phyloP scores from a whole-genome alignment of 352 stramenopile genomes.

The Globisporangium nodosum region DNA sequence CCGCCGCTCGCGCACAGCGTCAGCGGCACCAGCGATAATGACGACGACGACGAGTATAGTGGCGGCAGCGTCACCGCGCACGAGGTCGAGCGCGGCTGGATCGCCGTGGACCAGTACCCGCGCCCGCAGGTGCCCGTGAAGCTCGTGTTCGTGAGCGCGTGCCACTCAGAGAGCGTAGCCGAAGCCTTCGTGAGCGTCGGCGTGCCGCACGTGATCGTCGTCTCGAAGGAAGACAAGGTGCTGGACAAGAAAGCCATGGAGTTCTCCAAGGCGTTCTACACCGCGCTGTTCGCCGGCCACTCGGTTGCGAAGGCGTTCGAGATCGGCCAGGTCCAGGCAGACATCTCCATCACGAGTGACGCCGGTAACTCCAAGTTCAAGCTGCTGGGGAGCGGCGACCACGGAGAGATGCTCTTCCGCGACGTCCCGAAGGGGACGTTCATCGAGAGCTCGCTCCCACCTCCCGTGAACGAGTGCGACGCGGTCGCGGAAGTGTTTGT shows the following conservation, averaged over 20 bases:
- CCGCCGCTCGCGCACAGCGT: constrained; percentile 4
- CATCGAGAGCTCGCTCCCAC: constrained; percentile 50
- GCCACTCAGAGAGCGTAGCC: constrained; percentile 83
- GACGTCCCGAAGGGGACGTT: constrained; percentile 46
- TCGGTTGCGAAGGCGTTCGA: constrained; percentile 78
- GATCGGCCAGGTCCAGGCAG: constrained; percentile 74
- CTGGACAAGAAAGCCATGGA: constrained; percentile 85
- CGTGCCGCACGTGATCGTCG: constrained; percentile 88
- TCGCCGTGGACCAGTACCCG: constrained; percentile 27
- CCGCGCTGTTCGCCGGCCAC: constrained; percentile 72
- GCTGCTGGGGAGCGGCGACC: constrained; percentile 67
- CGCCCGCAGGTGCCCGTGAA: constrained; percentile 46
- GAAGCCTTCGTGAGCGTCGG: constrained; percentile 86
- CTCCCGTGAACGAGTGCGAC: constrained; percentile 67
- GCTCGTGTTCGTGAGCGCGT: constrained; percentile 89
- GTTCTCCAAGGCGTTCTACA: constrained; percentile 88
- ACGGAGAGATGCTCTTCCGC: constrained; percentile 72
- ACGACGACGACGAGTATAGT: constrained; percentile 10
- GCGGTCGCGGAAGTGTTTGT: constrained; percentile 71
- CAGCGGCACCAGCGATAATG: constrained; percentile 5
- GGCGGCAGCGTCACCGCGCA: constrained; percentile 20
- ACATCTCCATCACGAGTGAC: constrained; percentile 50
- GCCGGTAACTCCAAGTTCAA: constrained; percentile 66
- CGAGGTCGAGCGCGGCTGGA: constrained; percentile 44
- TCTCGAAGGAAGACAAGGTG: constrained; percentile 81